A percentile compares a stretch with the other conserved stretches of the same genome.
Evolutionary conservation across 352 stramenopile species (phyloP).

Genomic region (Phytophthora sp.): DNA sequence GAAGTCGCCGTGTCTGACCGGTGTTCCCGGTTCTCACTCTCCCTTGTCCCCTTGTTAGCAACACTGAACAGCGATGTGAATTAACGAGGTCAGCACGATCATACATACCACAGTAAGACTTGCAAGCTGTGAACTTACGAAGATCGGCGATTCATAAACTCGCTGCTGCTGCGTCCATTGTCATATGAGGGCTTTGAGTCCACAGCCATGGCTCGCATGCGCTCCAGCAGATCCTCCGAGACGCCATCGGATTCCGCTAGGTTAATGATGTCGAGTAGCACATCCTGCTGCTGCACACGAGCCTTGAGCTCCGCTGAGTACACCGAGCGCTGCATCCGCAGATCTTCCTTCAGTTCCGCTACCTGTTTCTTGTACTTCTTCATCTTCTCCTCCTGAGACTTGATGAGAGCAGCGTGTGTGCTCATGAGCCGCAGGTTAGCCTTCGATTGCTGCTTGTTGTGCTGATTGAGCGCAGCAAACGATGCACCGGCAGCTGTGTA

Average conservation of each 20-base stretch:
- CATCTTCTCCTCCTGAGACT: conserved; percentile 91
- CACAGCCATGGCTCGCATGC: conserved; percentile 67
- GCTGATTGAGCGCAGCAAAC: conserved; percentile 93
- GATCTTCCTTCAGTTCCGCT: conserved; percentile 78
- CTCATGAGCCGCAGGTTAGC: conserved; percentile 91
- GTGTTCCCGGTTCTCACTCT: conserved; percentile 44
- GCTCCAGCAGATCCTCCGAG: conserved; percentile 44
- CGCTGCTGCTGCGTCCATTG: conserved; percentile 48
- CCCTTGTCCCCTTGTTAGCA: conserved; percentile 24
- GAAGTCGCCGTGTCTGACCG: conserved; percentile 73
- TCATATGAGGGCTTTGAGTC: conserved; percentile 76
- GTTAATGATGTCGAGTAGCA: conserved; percentile 47
- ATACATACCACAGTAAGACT: neutral
- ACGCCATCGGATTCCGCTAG: conserved; percentile 65
- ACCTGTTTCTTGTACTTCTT: conserved; percentile 91
- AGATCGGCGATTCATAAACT: conserved; percentile 32
- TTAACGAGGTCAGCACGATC: conserved; percentile 16
- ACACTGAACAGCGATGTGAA: conserved; percentile 9
- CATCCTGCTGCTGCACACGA: conserved; percentile 51
- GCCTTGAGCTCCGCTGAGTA: conserved; percentile 82
- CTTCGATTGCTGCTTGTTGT: conserved; percentile 95
- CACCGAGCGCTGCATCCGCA: conserved; percentile 80
- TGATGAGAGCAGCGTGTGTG: conserved; percentile 84
- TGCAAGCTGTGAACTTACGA: conserved; percentile 31
- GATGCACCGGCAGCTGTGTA: conserved; percentile 93